These are phyloP conservation scores for Heliosperma pusillum DNA, from an alignment of 148 eudicot species.

Conservation along the genomic window DNA sequence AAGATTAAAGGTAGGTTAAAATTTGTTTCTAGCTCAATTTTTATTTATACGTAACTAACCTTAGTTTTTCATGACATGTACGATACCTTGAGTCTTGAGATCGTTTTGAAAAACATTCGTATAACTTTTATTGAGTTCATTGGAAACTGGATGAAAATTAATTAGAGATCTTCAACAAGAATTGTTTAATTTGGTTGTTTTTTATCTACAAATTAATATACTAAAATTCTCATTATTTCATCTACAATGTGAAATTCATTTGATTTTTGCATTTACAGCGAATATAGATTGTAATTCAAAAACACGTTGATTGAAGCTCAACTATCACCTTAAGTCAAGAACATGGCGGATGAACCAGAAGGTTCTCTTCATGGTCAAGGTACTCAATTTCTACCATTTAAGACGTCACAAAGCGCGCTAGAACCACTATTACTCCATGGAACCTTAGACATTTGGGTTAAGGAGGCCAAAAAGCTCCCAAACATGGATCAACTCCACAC, in stretches of 20 bases:
- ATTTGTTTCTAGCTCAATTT: neutral
- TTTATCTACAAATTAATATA: too few species aligned
- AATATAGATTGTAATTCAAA: too few species aligned
- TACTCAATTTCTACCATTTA: slow-evolving; percentile 43
- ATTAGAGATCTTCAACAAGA: too few species aligned
- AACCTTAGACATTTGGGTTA: slow-evolving; percentile 74
- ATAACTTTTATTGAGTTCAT: too few species aligned
- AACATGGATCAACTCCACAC: slow-evolving; percentile 67
- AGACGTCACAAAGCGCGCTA: slow-evolving; percentile 43
- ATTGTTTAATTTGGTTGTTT: too few species aligned
- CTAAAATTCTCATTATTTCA: too few species aligned
- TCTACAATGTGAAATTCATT: too few species aligned
- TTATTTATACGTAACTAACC: neutral
- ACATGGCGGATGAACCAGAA: slow-evolving; percentile 16
- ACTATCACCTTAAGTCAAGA: neutral
- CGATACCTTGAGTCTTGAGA: too few species aligned
- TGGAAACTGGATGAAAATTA: too few species aligned
- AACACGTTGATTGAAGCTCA: neutral
- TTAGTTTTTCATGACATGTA: too few species aligned
- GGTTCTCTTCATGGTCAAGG: slow-evolving; percentile 47
- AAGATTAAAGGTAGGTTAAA: neutral
- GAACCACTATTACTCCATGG: slow-evolving; percentile 65
- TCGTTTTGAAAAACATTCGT: too few species aligned
- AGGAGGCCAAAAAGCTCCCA: slow-evolving; percentile 66
- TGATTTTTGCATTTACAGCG: too few species aligned